phyloP scores from a whole-genome alignment of 140 eudicot species.

The Oenanthe javanica region DNA sequence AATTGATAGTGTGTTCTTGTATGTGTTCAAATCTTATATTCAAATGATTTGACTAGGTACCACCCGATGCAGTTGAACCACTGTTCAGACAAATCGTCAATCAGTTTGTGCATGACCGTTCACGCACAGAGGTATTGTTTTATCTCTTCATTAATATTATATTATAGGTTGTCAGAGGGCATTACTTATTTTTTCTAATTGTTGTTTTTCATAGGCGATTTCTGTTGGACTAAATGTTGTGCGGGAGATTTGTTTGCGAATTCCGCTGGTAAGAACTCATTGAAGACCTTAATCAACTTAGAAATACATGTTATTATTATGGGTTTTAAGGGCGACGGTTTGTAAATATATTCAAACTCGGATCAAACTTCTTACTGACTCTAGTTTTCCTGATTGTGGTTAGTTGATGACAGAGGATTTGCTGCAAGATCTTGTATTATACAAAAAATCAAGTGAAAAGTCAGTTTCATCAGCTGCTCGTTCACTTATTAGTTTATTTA shows the following conservation, averaged over 20 bases:
- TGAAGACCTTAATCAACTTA: background rate
- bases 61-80: constrained; percentile 96
- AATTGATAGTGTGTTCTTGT: background rate
- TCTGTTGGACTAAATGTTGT: constrained; percentile 95
- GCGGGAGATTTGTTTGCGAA: constrained; percentile 89
- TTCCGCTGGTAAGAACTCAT: constrained; percentile 63
- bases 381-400: constrained; percentile 6
- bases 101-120: constrained; percentile 86
- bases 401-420: constrained; percentile 95
- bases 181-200: background rate
- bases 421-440: constrained; percentile 93
- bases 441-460: constrained; percentile 81
- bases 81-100: constrained; percentile 80
- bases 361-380: background rate
- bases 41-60: constrained; percentile 44
- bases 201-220: constrained; percentile 54
- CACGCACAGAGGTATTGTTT: constrained; percentile 78
- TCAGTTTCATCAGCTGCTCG: constrained; percentile 96
- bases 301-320: background rate
- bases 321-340: background rate
- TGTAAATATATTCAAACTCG: background rate
- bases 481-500: constrained; percentile 74
- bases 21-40: background rate
- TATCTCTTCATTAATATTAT: background rate
- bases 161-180: background rate